Evolutionary conservation across 805 yeast species (phyloP).

Genomic region (Ogataea thermomethanolica): DNA sequence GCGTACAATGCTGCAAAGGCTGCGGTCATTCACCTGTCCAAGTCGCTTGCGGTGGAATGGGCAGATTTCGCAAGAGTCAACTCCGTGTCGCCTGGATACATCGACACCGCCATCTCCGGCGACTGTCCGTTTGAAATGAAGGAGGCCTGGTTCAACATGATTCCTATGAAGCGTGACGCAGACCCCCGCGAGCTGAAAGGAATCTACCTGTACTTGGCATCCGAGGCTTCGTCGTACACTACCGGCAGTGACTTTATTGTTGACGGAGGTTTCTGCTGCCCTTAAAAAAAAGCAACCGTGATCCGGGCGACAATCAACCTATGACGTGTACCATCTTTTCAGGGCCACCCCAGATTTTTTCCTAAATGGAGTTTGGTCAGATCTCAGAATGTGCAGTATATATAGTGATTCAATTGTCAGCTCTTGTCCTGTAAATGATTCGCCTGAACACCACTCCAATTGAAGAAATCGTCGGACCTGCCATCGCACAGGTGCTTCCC

Average conservation of each 20-base stretch:
- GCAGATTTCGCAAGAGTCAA: slow-evolving; percentile 45
- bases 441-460: slow-evolving; percentile 8
- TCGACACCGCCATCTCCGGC: slow-evolving; percentile 39
- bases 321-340: slow-evolving; percentile 2
- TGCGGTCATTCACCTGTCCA: slow-evolving; percentile 42
- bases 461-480: slow-evolving; percentile 22
- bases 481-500: slow-evolving; percentile 18
- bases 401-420: not conserved
- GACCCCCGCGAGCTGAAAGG: slow-evolving; percentile 45
- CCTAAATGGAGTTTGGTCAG: not conserved
- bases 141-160: slow-evolving; percentile 25
- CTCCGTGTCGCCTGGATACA: slow-evolving; percentile 47
- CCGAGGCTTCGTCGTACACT: slow-evolving; percentile 46
- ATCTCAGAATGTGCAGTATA: not conserved
- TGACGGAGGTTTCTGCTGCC: slow-evolving; percentile 40
- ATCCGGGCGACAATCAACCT: slow-evolving; percentile 5
- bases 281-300: slow-evolving; percentile 4
- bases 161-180: slow-evolving; percentile 45
- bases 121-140: slow-evolving; percentile 25
- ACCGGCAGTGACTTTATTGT: slow-evolving; percentile 45
- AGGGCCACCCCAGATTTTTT: slow-evolving; percentile 4
- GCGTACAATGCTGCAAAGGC: slow-evolving; percentile 46
- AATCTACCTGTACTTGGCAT: slow-evolving; percentile 46
- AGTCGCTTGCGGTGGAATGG: slow-evolving; percentile 45
- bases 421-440: not conserved